These are phyloP conservation scores for Pisolithus tinctorius DNA, from an alignment of 768 basidiomycete genomes.

Conservation along the genomic window DNA sequence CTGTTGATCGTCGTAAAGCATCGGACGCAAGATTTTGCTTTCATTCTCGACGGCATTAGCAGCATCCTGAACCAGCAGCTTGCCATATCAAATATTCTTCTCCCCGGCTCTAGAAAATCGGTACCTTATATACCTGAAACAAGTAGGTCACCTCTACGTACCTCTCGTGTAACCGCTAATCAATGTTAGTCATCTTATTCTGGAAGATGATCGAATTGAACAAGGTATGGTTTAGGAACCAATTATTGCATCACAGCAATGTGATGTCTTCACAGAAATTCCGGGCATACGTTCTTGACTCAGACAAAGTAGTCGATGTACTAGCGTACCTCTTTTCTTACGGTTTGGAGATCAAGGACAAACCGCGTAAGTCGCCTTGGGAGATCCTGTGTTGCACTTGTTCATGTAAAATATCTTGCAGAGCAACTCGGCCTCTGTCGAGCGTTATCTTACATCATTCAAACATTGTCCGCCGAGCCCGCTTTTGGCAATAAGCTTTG, in stretches of 20 bases:
- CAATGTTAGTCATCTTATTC: slow-evolving; percentile 58
- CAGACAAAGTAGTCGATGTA: slow-evolving; percentile 71
- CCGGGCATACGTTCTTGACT: slow-evolving; percentile 71
- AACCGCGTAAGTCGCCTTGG: slow-evolving; percentile 57
- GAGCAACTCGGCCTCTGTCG: slow-evolving; percentile 91
- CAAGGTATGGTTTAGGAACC: slow-evolving; percentile 48
- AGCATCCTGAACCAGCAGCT: slow-evolving; percentile 71
- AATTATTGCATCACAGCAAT: background rate
- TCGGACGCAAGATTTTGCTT: slow-evolving; percentile 82
- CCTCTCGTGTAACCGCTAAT: slow-evolving; percentile 4
- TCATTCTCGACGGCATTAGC: slow-evolving; percentile 68
- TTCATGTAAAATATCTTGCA: slow-evolving; percentile 23
- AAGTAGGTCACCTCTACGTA: slow-evolving; percentile 39
- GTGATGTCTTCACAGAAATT: slow-evolving; percentile 66
- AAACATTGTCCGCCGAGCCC: slow-evolving; percentile 81
- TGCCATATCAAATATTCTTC: slow-evolving; percentile 60
- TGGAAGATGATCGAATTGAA: slow-evolving; percentile 94
- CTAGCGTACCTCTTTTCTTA: slow-evolving; percentile 76
- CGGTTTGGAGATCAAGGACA: slow-evolving; percentile 86
- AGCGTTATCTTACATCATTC: slow-evolving; percentile 85
- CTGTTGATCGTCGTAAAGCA: slow-evolving; percentile 46
- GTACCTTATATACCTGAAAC: slow-evolving; percentile 79
- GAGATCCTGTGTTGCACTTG: slow-evolving; percentile 2
- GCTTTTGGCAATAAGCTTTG: slow-evolving; percentile 67
- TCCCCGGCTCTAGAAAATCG: slow-evolving; percentile 82